Evolutionary conservation across 1,139 yeast genomes (phyloP).

Genomic region (Sugiyamaella novakii): DNA sequence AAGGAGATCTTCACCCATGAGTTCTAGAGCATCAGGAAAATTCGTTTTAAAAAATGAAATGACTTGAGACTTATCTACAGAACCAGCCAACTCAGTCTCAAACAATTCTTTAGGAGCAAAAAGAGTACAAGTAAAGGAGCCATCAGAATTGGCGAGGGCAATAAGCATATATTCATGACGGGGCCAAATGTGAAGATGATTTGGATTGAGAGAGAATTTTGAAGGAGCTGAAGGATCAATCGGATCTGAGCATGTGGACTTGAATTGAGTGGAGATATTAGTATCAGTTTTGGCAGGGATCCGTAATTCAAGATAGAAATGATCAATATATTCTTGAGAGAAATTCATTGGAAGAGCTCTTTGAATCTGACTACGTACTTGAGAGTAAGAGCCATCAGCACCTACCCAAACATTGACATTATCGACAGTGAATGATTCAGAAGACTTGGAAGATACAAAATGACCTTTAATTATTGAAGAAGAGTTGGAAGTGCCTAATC

Average conservation of each 20-base stretch:
- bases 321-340: conserved; percentile 77
- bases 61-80: conserved; percentile 20
- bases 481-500: conserved; percentile 34
- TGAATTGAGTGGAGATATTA: not conserved
- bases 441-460: conserved; percentile 8
- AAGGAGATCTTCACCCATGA: conserved; percentile 65
- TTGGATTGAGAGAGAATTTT: conserved; percentile 59
- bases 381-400: conserved; percentile 85
- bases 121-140: conserved; percentile 86
- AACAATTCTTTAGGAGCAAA: conserved; percentile 81
- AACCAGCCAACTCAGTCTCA: conserved; percentile 51
- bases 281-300: conserved; percentile 52
- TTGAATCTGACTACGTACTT: conserved; percentile 70
- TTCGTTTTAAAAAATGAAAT: conserved; percentile 55
- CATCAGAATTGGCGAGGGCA: conserved; percentile 82
- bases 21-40: conserved; percentile 72
- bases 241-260: conserved; percentile 8
- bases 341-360: conserved; percentile 66
- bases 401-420: conserved; percentile 68
- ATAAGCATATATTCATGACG: conserved; percentile 83
- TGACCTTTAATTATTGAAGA: conserved; percentile 7
- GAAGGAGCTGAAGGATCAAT: conserved; percentile 1
- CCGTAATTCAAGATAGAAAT: conserved; percentile 77
- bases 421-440: conserved; percentile 25
- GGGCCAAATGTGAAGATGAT: conserved; percentile 94